These are phyloP conservation scores for Fusarium xylarioides DNA, from an alignment of 2,329 filamentous ascomycete species.

Conservation along the genomic window DNA sequence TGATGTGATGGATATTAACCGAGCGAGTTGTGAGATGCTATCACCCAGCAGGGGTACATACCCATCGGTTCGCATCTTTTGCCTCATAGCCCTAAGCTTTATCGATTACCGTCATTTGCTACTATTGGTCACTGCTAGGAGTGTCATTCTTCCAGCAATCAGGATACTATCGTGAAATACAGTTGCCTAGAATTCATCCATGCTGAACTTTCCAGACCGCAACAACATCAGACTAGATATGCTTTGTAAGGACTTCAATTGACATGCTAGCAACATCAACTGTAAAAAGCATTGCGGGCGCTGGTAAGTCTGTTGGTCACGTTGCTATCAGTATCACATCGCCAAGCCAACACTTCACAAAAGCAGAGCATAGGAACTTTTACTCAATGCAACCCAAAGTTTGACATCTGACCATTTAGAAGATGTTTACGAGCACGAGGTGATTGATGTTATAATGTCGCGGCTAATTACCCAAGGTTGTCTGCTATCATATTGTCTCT, in stretches of 20 bases:
- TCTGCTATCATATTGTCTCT: not conserved
- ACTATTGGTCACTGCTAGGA: not conserved
- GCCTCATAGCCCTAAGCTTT: not conserved
- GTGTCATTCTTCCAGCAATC: not conserved
- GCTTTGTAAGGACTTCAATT: no score
- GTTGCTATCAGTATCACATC: not conserved
- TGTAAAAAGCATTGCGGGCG: not conserved
- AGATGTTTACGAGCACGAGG: not conserved
- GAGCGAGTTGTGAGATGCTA: not conserved
- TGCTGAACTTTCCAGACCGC: not conserved
- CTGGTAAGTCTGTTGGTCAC: not conserved
- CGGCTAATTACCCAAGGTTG: no score
- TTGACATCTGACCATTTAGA: not conserved
- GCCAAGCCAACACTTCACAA: not conserved
- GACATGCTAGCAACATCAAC: not conserved
- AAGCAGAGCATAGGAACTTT: not conserved
- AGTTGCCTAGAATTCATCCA: not conserved
- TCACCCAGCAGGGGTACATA: not conserved
- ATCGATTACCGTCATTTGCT: not conserved
- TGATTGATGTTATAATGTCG: not conserved
- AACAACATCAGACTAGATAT: not conserved
- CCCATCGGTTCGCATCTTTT: not conserved
- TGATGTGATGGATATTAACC: not conserved
- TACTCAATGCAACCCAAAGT: not conserved
- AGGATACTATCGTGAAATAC: not conserved